A percentile compares a stretch with the other conserved stretches of the same genome.
These are phyloP conservation scores for Sindora glabra DNA, from an alignment of 306 rosid species.

Conservation along the genomic window DNA sequence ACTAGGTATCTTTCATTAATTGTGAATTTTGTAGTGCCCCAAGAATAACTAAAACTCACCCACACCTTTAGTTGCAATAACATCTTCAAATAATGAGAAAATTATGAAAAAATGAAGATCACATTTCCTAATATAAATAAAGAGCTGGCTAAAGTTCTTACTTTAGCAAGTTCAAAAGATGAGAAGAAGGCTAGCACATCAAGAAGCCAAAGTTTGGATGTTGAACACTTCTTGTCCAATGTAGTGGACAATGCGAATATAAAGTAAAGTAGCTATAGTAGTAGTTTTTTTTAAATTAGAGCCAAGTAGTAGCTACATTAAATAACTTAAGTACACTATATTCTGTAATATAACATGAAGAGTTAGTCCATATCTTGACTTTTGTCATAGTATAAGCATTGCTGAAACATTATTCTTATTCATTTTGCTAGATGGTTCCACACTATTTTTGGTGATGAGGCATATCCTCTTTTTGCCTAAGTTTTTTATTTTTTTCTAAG, in stretches of 20 bases:
- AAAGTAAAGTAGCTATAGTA: slow-evolving; percentile 24
- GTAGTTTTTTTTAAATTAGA: slow-evolving; percentile 39
- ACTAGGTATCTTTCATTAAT: not conserved
- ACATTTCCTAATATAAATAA: slow-evolving; percentile 42
- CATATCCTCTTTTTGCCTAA: no score
- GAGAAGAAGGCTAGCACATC: slow-evolving; percentile 67
- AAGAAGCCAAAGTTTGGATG: slow-evolving; percentile 71
- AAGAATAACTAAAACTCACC: slow-evolving; percentile 34
- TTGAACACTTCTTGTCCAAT: slow-evolving; percentile 52
- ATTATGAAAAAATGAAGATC: slow-evolving; percentile 16
- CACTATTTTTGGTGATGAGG: no score
- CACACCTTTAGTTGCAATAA: slow-evolving; percentile 19
- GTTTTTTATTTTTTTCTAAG: no score
- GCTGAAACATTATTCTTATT: no score
- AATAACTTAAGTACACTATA: slow-evolving; percentile 50
- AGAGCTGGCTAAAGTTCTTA: slow-evolving; percentile 33
- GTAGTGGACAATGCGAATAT: slow-evolving; percentile 34
- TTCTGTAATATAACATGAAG: slow-evolving; percentile 41
- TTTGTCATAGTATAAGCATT: no score
- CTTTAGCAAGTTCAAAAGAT: slow-evolving; percentile 31
- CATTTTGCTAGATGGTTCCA: no score
- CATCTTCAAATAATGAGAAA: slow-evolving; percentile 37
- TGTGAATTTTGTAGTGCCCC: slow-evolving; percentile 43
- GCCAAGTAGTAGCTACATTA: slow-evolving; percentile 61
- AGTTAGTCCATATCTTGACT: no score